Percentiles rank a stretch among this genome's conserved stretches.
These are phyloP conservation scores for Boletus rex-veris DNA, from an alignment of 768 basidiomycete species.

Conservation along the genomic window DNA sequence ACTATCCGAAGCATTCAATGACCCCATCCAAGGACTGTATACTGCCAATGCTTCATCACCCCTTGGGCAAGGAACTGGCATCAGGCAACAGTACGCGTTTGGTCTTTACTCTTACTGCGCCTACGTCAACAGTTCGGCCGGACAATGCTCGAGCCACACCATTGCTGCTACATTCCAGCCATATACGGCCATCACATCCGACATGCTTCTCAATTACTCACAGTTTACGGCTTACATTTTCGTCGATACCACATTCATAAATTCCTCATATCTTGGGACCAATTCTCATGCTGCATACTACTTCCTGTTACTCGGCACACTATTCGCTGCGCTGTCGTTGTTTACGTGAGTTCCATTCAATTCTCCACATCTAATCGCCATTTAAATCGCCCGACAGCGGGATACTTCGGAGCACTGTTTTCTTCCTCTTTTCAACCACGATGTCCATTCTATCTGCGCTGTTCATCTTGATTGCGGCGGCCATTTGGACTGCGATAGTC, in stretches of 20 bases:
- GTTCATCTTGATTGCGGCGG: constrained; percentile 63
- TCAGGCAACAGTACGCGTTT: constrained; percentile 70
- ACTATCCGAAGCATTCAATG: constrained; percentile 46
- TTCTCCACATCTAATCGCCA: not conserved
- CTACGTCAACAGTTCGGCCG: constrained; percentile 56
- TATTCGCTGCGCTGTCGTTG: constrained; percentile 61
- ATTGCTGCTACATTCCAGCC: constrained; percentile 60
- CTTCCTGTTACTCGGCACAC: constrained; percentile 68
- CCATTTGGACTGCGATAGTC: constrained; percentile 76
- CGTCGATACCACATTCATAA: constrained; percentile 48
- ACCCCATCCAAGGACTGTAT: constrained; percentile 63
- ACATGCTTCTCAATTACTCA: constrained; percentile 67
- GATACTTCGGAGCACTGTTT: constrained; percentile 55
- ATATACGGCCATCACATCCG: constrained; percentile 57
- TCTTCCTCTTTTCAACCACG: constrained; percentile 65
- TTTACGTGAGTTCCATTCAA: constrained; percentile 50
- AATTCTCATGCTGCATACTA: constrained; percentile 71
- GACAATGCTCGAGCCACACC: constrained; percentile 62
- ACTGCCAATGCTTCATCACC: constrained; percentile 63
- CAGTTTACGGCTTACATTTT: constrained; percentile 53
- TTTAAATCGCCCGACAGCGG: constrained; percentile 45
- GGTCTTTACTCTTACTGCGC: constrained; percentile 83
- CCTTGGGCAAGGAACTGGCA: constrained; percentile 51
- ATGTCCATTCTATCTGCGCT: constrained; percentile 59
- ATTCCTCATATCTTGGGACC: constrained; percentile 59